phyloP scores from a whole-genome alignment of 1,139 yeast species.

The Blastobotrys buckinghamii region DNA sequence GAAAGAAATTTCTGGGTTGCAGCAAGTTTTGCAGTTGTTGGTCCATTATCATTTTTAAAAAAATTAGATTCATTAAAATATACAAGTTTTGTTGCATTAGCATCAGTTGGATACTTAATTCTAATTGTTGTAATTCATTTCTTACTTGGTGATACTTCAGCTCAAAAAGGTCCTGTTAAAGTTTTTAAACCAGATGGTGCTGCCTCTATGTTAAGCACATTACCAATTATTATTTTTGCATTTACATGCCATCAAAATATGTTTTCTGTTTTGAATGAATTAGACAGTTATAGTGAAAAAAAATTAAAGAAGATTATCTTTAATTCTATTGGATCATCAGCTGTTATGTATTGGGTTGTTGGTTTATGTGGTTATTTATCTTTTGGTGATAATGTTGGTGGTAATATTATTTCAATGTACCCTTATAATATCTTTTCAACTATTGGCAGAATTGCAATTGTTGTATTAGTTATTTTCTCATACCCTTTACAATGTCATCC shows the following conservation, averaged over 20 bases:
- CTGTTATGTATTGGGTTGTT: slow-evolving; percentile 57
- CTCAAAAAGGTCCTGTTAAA: slow-evolving; percentile 49
- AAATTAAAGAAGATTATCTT: slow-evolving; percentile 50
- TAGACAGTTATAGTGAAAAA: slow-evolving; percentile 48
- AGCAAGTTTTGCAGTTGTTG: slow-evolving; percentile 51
- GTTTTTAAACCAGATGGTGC: slow-evolving; percentile 50
- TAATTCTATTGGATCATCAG: slow-evolving; percentile 52
- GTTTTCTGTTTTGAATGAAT: slow-evolving; percentile 84
- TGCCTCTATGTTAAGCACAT: slow-evolving; percentile 64
- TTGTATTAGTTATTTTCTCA: slow-evolving; percentile 75
- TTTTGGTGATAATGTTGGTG: slow-evolving; percentile 71
- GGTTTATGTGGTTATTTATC: slow-evolving; percentile 83
- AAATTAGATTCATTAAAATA: slow-evolving; percentile 80
- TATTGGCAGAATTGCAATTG: slow-evolving; percentile 70
- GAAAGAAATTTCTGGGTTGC: slow-evolving; percentile 57
- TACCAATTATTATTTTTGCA: slow-evolving; percentile 91
- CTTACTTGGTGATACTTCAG: slow-evolving; percentile 40
- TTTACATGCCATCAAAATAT: slow-evolving; percentile 92
- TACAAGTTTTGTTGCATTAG: slow-evolving; percentile 77
- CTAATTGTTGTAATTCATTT: slow-evolving; percentile 67
- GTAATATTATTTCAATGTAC: slow-evolving; percentile 72
- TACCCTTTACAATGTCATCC: slow-evolving; percentile 95
- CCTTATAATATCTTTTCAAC: slow-evolving; percentile 44
- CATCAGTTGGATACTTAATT: slow-evolving; percentile 73
- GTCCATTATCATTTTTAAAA: slow-evolving; percentile 71